Conservation (phyloP, 305 asterid genomes). For the Fraxinus baroniana region DNA sequence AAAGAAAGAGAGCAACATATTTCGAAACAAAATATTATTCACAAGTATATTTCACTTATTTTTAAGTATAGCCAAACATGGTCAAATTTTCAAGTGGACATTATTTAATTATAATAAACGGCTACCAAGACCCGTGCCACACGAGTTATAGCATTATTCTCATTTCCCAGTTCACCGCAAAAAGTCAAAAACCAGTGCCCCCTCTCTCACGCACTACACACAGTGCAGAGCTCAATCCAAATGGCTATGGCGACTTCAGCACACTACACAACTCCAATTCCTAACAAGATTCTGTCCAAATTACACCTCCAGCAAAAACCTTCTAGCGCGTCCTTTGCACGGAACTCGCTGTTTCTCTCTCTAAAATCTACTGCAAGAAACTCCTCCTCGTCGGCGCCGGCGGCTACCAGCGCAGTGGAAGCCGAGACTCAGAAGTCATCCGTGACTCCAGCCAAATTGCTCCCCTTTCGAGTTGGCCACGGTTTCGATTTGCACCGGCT, state of each 20-base stretch:
- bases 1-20: too few species aligned
- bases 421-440: constrained; percentile 35
- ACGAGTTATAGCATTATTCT: constrained; percentile 6
- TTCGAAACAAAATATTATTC: not conserved
- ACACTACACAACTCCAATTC: constrained; percentile 31
- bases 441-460: constrained; percentile 38
- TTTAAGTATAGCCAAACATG: not conserved
- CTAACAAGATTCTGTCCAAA: constrained; percentile 29
- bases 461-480: constrained; percentile 90
- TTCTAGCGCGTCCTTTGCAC: constrained; percentile 26
- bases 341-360: constrained; percentile 22
- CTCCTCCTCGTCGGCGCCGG: constrained; percentile 19
- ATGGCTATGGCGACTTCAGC: constrained; percentile 67
- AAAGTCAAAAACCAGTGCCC: not conserved
- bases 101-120: not conserved
- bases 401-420: constrained; percentile 49
- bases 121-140: constrained; percentile 10
- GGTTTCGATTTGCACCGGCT: constrained; percentile 92
- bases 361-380: constrained; percentile 32
- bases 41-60: not conserved
- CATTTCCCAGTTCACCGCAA: too few species aligned
- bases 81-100: not conserved
- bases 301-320: constrained; percentile 15
- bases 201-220: constrained; percentile 27
- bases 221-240: not conserved